Percentiles rank a stretch among this genome's conserved stretches.
phyloP scores from a whole-genome alignment of 83 land plant genomes.

The Picea mariana region DNA sequence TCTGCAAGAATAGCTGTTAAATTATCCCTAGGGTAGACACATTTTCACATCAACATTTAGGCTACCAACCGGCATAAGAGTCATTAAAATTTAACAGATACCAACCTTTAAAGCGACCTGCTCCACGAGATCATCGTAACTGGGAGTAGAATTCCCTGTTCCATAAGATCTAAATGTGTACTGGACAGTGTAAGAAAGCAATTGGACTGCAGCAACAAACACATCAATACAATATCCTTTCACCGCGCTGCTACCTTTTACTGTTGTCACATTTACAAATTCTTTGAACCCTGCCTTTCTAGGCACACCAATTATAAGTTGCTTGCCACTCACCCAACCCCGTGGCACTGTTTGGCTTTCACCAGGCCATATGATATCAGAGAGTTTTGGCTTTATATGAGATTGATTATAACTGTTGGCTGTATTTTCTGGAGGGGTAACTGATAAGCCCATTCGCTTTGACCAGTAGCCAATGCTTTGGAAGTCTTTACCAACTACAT shows the following conservation, averaged over 20 bases:
- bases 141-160: slow-evolving; percentile 69
- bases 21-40: too few relatives aligned
- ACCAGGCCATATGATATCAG: slow-evolving; percentile 91
- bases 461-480: too few relatives aligned
- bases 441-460: too few relatives aligned
- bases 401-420: slow-evolving; percentile 25
- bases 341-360: slow-evolving; percentile 56
- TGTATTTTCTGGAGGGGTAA: slow-evolving; percentile 42
- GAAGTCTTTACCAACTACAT: too few relatives aligned
- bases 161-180: slow-evolving; percentile 66
- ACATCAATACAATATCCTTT: slow-evolving; percentile 93
- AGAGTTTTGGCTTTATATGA: slow-evolving; percentile 41
- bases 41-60: too few relatives aligned
- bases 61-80: too few relatives aligned
- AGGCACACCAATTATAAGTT: slow-evolving; percentile 83
- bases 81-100: too few relatives aligned
- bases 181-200: slow-evolving; percentile 76
- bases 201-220: slow-evolving; percentile 74
- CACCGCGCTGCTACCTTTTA: slow-evolving; percentile 36
- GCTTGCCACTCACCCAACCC: slow-evolving; percentile 89
- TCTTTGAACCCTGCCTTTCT: slow-evolving; percentile 70
- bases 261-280: slow-evolving; percentile 55
- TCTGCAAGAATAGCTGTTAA: too few relatives aligned
- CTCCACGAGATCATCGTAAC: slow-evolving; percentile 70
- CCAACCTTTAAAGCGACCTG: slow-evolving; percentile 69